Base-by-base conservation (phyloP, 2,329 filamentous ascomycete species). In the Cladosporium velox region DNA sequence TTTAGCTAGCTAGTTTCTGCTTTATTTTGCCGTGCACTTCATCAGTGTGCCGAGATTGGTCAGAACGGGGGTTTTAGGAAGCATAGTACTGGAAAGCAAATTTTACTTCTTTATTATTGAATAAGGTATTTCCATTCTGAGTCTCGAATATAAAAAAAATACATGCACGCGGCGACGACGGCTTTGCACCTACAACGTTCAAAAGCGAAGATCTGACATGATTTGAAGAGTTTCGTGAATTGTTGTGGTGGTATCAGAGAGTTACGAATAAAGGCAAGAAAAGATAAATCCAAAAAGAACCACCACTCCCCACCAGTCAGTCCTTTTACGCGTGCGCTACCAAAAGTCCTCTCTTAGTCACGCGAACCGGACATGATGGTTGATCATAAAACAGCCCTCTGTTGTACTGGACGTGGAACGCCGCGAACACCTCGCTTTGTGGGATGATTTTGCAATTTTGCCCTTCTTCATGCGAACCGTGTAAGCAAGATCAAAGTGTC, bases 361-460 rank as follows among this genome's bases (percentile, higher is more conserved):
- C 11, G 21, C 55, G 21, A 24, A 34, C 6, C 18, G 12, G 55
- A 28, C 55, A 24, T 58, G 32, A 41, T 55, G 51, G 10, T 34
- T 34, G 52, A 24, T 21, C 52, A 34, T 55, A 55, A 55, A 34
- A 24, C 18, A 55, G 18, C 10, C 14, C n/a, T 2, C 52, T 55
- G 28, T 21, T 12, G 4, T 21, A 30, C 15, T 55, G 11, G 28
- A 55, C 61, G 35, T 55, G 12, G 26, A 64, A 64, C 61, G 51
- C 61, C 61, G 51, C 26, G 34, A 64, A 64, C 61, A 47, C 61
- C 61, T 64, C 51, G 61, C 61, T 64, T 28, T 64, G 15, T 64
- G 52, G 52, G n/a, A 34, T 55, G 38, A 34, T 21, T 21, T 12
- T 47, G 41, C 41, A 47, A 4, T 18, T 21, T 21, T 21, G 7